Base-by-base conservation (phyloP, 106 monocot species). In the Posidonia australis region DNA sequence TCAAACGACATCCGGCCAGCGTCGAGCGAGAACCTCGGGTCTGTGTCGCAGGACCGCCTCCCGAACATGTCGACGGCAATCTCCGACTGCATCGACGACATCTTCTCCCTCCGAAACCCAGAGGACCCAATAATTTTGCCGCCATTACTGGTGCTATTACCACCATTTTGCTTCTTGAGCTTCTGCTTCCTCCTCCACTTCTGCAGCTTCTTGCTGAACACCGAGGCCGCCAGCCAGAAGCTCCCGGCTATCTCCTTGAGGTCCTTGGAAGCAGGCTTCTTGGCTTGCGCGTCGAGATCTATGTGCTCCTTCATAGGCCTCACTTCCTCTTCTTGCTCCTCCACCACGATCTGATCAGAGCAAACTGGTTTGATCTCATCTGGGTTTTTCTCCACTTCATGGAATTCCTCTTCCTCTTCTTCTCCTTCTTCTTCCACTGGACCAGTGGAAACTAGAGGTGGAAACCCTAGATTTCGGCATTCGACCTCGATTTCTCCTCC, bases 121-220 rank as follows among this genome's bases (percentile, higher is more conserved):
- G 58, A 58, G 27, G 58, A 58, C 11, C 25, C 14, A 14, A 13
- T 6, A 0, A 54, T 24, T 16, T 58, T 58, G 16, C 19, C 30
- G 43, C 42, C n/a, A 20, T 20, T 62, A 13, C 20, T 1, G 44
- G 20, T 20, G 9, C n/a, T 10, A 19, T 22, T 29, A 19, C 10
- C n/a, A 41, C 19, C 61, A 32, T 44, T 41, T 16, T 76, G 76
- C 55, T 64, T 70, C 69, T 56, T 64, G 9, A 76, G 44, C 68
- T 76, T 69, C 69, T 76, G 69, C 69, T 69, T 76, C 63, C 69
- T 53, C 47, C 76, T 62, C 76, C 76, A 76, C 41, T 63, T 76
- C 64, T 64, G 62, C 13, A 76, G 58, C 57, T 76, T 76, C 69
- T 64, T 76, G 61, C 77, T 72, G 66, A 78, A 78, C 24, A 71